Evolutionary conservation across 2,329 filamentous ascomycete species (phyloP).

Genomic region (Eutypa lata): DNA sequence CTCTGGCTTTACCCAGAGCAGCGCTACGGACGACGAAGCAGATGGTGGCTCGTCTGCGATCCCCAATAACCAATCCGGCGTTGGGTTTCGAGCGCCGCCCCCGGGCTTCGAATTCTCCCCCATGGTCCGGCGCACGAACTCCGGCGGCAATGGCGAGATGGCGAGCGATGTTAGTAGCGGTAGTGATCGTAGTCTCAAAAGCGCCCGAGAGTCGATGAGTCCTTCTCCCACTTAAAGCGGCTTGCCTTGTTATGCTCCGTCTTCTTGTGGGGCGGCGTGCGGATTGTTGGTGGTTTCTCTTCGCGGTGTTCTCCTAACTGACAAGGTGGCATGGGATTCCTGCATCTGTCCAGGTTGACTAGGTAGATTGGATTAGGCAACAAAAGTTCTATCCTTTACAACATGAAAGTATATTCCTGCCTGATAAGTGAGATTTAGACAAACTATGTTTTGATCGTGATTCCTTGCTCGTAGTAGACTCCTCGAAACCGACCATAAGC

Average conservation of each 20-base stretch:
- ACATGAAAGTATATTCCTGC: background rate
- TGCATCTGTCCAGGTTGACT: constrained; percentile 4
- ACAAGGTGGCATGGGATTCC: background rate
- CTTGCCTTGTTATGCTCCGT: constrained; percentile 6
- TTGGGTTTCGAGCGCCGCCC: constrained; percentile 19
- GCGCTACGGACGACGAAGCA: constrained; percentile 46
- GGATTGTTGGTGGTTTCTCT: background rate
- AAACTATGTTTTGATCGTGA: too few species aligned
- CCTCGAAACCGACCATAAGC: too few species aligned
- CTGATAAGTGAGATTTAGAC: background rate
- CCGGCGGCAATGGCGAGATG: constrained; percentile 21
- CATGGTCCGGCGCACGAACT: constrained; percentile 21
- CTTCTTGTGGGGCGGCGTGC: constrained; percentile 1
- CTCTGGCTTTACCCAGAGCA: constrained; percentile 64
- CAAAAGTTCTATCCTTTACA: constrained; percentile 22
- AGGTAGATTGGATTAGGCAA: constrained; percentile 23
- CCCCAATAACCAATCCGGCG: constrained; percentile 7
- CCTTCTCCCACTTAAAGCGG: constrained; percentile 29
- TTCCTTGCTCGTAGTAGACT: too few species aligned
- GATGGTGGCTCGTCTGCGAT: constrained; percentile 16
- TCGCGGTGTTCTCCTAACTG: background rate
- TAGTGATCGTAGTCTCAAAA: constrained; percentile 37
- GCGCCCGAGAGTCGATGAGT: constrained; percentile 50
- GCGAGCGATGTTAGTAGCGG: constrained; percentile 43
- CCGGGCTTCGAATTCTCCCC: constrained; percentile 25